Evolutionary conservation across 148 eudicot genomes (phyloP), one percentile per base, ranked within the genome.

Genomic region (Oxyria digyna): DNA sequence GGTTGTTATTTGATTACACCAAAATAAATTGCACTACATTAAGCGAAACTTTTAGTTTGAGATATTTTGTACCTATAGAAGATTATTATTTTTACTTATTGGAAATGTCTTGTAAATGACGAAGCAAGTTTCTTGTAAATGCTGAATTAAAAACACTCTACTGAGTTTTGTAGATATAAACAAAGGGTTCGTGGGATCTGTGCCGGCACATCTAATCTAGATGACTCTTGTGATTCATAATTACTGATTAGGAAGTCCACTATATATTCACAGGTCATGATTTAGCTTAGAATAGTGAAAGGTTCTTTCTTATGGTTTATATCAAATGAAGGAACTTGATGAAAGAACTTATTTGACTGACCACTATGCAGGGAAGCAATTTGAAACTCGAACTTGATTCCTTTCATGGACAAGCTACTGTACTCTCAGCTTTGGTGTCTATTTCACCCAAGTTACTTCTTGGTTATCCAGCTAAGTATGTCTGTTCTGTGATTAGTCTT

Each of bases 401-500:
- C 48, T 78, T 94, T 69, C 86, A 91, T 71, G 99, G 99, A 64
- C 97, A 90, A 84, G 92, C 97, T 69, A 86, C 86, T 27, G 78
- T 87, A 73, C 82, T 94, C 73, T 96, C 97, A 0, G 94, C 99
- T 71, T 69, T 94, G 62, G 92, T 91, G 77, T 88, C 97, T 13
- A 79, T 86, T 72, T 84, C 87, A 18, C 97, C 89, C 15, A 86
- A 85, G 80, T 77, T 94, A 68, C 96, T 91, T 74, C 96, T 94
- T 62, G 99, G 99, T 74, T 94, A 94, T 84, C 99, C 99, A 9
- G 84, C 97, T 59, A 81, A 95, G 99, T 94, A 80, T 67, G 76
- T 67, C 45, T 73, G 50, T 50, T 38, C 46, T 59, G 37, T 59
- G n/a, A 14, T 59, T 27, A 13, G 35, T 59, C 65, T 59, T 29